A percentile compares a stretch with the other conserved stretches of the same genome.
Conservation (phyloP, 2,329 filamentous ascomycete genomes). For the Cercospora janseana region DNA sequence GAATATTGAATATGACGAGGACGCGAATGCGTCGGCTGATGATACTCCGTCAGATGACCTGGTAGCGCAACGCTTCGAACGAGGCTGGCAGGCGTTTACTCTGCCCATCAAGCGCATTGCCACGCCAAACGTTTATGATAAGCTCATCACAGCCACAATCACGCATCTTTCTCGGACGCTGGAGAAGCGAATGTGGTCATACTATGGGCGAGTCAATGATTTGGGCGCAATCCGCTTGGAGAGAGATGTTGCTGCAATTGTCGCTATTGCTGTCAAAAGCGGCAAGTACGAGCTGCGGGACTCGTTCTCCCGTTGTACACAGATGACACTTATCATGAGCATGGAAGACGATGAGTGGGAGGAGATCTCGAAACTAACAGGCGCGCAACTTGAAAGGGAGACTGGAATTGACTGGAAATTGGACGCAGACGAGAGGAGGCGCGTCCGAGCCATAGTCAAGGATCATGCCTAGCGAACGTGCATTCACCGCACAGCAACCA, state of each 20-base stretch:
- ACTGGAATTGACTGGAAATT: slow-evolving; percentile 71
- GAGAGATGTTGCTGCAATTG: slow-evolving; percentile 75
- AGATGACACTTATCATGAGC: slow-evolving; percentile 82
- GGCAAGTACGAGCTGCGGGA: slow-evolving; percentile 75
- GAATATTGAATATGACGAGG: slow-evolving; percentile 77
- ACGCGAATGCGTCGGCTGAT: slow-evolving; percentile 49
- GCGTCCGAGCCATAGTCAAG: slow-evolving; percentile 57
- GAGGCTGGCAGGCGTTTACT: slow-evolving; percentile 82
- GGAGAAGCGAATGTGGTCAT: slow-evolving; percentile 83
- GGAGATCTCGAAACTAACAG: slow-evolving; percentile 55
- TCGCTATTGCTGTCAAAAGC: slow-evolving; percentile 64
- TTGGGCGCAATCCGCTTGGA: slow-evolving; percentile 81
- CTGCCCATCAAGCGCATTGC: slow-evolving; percentile 81
- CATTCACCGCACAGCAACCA: background rate
- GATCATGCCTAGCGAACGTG: slow-evolving; percentile 11
- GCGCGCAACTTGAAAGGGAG: slow-evolving; percentile 50
- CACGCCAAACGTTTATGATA: slow-evolving; percentile 71
- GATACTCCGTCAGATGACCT: slow-evolving; percentile 55
- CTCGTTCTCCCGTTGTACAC: slow-evolving; percentile 69
- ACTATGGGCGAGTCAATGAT: slow-evolving; percentile 74
- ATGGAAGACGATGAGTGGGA: slow-evolving; percentile 98
- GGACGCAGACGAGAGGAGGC: slow-evolving; percentile 68
- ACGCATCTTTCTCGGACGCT: slow-evolving; percentile 73
- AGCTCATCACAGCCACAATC: slow-evolving; percentile 71
- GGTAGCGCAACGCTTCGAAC: slow-evolving; percentile 76